Evolutionary conservation across 2,329 filamentous ascomycete species (phyloP), one percentile per base, ranked within the genome.

Genomic region (Exophiala bonariae): DNA sequence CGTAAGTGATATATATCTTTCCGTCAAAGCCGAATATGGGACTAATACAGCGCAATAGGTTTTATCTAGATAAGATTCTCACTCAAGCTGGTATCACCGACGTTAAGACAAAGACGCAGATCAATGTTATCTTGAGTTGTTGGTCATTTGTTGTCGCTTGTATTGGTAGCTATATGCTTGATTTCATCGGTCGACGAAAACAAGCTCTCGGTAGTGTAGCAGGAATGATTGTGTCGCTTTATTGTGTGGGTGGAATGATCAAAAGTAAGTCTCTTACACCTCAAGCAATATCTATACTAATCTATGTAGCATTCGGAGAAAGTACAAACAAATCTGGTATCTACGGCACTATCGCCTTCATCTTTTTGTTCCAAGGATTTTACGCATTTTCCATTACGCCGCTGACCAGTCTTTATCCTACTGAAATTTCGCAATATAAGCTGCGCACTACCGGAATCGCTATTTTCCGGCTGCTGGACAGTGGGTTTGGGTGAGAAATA

Each of bases 341-440:
- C 18, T 74, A 72, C 41, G 66, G 67, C n/a, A 67, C 65, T 1
- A 65, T 66, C 20, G 61, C 63, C 1, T 49, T 62, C 5, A 59
- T 65, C 17, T 65, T 65, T 40, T 45, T 66, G 4, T 66, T 65
- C 44, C 61, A 64, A 23, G 63, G 61, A 2, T 62, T 57, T 33
- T 66, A 64, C 23, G 52, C 60, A 4, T 63, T 66, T 31, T 52
- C 60, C 2, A 63, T 66, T 23, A 68, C 64, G 3, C 63, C 64
- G 1, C 59, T 66, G 59, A 62, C 63, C 2, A 60, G 55, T 30
- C 34, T 66, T 18, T 66, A 65, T 30, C 61, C 61, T 2, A 58
- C 61, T 0, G 62, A 65, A 23, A 57, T 65, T 9, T 59, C 58
- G 2, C 61, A 56, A 7, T 66, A 59, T 47, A 61, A 62, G 26